Conservation (phyloP, 495 filamentous ascomycete species). For the Cercophora samala region DNA sequence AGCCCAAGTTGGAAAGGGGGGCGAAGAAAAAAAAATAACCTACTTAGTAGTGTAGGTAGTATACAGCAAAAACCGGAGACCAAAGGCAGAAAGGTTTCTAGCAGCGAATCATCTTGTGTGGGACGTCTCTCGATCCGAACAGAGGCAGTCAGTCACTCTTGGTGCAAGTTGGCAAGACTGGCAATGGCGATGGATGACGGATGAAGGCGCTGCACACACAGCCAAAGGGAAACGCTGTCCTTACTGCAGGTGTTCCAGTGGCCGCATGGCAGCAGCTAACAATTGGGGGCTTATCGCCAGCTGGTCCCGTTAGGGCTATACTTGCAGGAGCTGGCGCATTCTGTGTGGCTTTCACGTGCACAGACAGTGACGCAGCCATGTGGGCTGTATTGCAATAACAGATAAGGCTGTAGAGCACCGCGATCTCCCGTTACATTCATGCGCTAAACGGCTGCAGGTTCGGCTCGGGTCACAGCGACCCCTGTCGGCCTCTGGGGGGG, state of each 20-base stretch:
- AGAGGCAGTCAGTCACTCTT: not conserved
- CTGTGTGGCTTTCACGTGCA: not conserved
- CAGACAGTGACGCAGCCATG: not conserved
- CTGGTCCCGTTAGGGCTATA: not conserved
- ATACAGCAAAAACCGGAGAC: constrained; percentile 19
- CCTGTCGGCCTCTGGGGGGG: constrained; percentile 5
- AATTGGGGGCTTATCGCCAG: constrained; percentile 2
- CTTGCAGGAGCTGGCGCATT: not conserved
- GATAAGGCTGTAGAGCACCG: constrained; percentile 3
- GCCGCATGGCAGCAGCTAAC: constrained; percentile 5
- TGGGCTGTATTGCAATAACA: constrained; percentile 10
- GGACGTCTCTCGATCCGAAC: constrained; percentile 12
- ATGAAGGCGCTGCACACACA: constrained; percentile 12
- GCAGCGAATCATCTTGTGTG: constrained; percentile 19
- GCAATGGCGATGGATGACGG: constrained; percentile 9
- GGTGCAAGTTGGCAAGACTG: constrained; percentile 30
- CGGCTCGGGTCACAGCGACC: constrained; percentile 12
- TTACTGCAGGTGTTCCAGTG: constrained; percentile 14
- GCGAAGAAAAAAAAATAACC: constrained; percentile 14
- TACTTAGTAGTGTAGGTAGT: constrained; percentile 18
- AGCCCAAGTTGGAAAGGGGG: constrained; percentile 7
- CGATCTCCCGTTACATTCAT: constrained; percentile 6
- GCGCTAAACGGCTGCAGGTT: constrained; percentile 14
- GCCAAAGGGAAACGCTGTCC: constrained; percentile 25
- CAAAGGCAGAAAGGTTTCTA: constrained; percentile 16